phyloP scores from a whole-genome alignment of 306 rosid genomes.

The Prunus dulcis region DNA sequence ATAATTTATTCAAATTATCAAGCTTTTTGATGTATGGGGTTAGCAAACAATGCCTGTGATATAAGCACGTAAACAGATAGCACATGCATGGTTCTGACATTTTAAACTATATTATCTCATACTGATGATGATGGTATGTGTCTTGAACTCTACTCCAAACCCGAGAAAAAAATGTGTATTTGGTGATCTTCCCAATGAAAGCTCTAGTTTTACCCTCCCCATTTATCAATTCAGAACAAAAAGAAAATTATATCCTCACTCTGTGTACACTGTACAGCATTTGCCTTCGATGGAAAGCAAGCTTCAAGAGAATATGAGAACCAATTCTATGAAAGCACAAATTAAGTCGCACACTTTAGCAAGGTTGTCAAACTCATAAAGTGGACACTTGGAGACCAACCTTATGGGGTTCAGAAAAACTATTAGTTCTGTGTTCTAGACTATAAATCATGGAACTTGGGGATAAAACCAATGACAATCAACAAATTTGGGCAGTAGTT shows the following conservation, averaged over 20 bases:
- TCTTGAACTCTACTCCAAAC: slow-evolving; percentile 3
- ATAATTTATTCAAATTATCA: not conserved
- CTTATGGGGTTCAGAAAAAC: not conserved
- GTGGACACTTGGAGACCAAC: not conserved
- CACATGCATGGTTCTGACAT: not conserved
- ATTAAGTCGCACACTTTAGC: not conserved
- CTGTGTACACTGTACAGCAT: not conserved
- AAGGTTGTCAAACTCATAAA: not conserved
- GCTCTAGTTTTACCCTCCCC: not conserved
- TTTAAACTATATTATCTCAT: slow-evolving; percentile 1
- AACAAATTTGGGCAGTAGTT: not conserved
- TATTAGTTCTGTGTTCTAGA: too few species aligned
- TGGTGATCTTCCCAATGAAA: slow-evolving; percentile 7
- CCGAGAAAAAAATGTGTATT: slow-evolving; percentile 1
- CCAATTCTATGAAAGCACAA: not conserved
- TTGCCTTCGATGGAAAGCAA: not conserved
- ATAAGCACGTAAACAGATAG: slow-evolving; percentile 1
- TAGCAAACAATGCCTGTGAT: slow-evolving; percentile 2
- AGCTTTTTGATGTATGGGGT: not conserved
- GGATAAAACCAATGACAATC: not conserved
- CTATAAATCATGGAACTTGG: not conserved
- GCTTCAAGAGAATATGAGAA: slow-evolving; percentile 1
- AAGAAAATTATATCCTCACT: not conserved
- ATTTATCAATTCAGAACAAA: not conserved
- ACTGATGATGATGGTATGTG: not conserved